Percentiles rank a stretch among this genome's conserved stretches.
phyloP scores from a whole-genome alignment of 371 early-diverging fungal species.

The Haplosporangium sp. region DNA sequence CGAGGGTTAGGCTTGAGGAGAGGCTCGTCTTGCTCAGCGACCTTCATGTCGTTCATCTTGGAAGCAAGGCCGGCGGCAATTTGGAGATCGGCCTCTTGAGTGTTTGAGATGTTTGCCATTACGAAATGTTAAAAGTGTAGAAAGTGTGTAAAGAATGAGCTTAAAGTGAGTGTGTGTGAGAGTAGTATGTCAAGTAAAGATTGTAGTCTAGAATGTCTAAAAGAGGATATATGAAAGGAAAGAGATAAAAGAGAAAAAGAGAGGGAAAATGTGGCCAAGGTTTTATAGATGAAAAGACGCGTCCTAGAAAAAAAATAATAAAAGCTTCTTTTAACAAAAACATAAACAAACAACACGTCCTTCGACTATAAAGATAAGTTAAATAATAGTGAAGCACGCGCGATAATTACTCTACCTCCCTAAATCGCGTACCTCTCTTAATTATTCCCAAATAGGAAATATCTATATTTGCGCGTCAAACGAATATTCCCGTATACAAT shows the following conservation, averaged over 20 bases:
- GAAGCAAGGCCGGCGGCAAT: constrained; percentile 34
- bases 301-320: constrained; percentile 3
- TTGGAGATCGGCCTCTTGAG: constrained; percentile 36
- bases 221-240: constrained; percentile 25
- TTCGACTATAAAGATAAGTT: background rate
- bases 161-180: background rate
- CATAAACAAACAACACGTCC: constrained; percentile 7
- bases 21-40: constrained; percentile 56
- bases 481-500: too few species aligned
- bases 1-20: constrained; percentile 76
- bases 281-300: constrained; percentile 16
- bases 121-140: background rate
- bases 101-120: constrained; percentile 34
- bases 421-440: background rate
- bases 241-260: constrained; percentile 4
- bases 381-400: background rate
- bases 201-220: constrained; percentile 14
- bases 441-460: constrained; percentile 18
- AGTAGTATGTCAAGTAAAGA: background rate
- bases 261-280: background rate
- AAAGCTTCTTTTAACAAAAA: background rate
- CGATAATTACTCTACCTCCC: background rate
- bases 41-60: constrained; percentile 35
- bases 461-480: background rate
- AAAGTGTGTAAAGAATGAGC: background rate